Evolutionary conservation across 2,329 filamentous ascomycete genomes (phyloP), one percentile per base, ranked within the genome.

Genomic region (Cladosporium sp.): DNA sequence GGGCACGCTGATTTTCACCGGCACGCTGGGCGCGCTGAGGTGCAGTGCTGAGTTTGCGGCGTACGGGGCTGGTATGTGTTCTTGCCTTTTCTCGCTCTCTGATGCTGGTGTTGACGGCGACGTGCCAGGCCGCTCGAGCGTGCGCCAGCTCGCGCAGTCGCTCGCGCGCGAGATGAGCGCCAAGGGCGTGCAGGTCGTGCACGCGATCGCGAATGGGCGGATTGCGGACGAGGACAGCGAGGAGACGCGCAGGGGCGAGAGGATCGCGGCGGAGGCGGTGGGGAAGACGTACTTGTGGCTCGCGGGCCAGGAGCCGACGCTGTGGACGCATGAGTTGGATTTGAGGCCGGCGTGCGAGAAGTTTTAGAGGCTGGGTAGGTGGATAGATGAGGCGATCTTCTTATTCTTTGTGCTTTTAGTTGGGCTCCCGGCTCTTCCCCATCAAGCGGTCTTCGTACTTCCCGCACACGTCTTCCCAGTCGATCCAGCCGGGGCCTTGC

Each of bases 141-240:
- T 79, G 6, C 66, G 79, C 35, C 34, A 35, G 65, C 65, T 82
- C 10, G 77, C 78, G 0, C 78, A 82, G 63, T 75, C 72, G 7
- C 64, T 83, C 41, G 78, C 78, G 0, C 73, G 77, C 35, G 80
- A 83, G 64, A 77, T 81, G 66, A 78, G 74, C 57, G 70, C 72
- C n/a, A 76, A 74, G 55, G 79, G 79, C 2, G 65, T 83, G 0
- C 78, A 83, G 63, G 77, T 81, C 3, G 77, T 77, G n/a, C 80
- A 83, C 65, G 73, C 79, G 2, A 78, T 83, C 55, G 78, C 76
- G 0, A 82, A 82, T 60, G 78, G 78, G 0, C 66, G 64, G 0
- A 81, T 82, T 51, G 43, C 18, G 14, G 79, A 81, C 60, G 75
- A 74, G 51, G 67, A 77, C 28, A 72, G 71, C 1, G 73, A 77